Percentiles rank a stretch among this genome's conserved stretches.
These are phyloP conservation scores for Trichoderma lentiforme DNA, from an alignment of 2,329 filamentous ascomycete genomes.

Conservation along the genomic window DNA sequence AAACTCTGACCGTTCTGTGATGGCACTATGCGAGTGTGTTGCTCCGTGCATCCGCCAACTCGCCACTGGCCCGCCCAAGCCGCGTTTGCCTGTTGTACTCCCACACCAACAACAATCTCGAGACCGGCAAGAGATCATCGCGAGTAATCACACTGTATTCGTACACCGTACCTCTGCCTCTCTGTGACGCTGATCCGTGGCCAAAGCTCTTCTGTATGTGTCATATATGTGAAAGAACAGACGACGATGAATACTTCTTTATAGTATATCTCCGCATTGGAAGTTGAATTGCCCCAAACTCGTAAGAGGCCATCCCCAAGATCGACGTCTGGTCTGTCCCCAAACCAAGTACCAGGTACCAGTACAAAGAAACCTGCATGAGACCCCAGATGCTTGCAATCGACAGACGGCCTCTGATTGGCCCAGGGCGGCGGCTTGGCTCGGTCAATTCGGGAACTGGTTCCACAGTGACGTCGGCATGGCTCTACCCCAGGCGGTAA, in stretches of 20 bases:
- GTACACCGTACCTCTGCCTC: background rate
- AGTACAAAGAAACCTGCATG: background rate
- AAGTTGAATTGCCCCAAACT: background rate
- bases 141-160: background rate
- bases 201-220: background rate
- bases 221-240: background rate
- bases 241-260: background rate
- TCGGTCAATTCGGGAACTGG: conserved; percentile 9
- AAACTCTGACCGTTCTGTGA: background rate
- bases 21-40: background rate
- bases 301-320: background rate
- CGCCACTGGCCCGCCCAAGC: conserved; percentile 14
- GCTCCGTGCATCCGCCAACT: conserved; percentile 12
- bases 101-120: conserved; percentile 2
- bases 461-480: conserved; percentile 8
- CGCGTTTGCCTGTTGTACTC: conserved; percentile 10
- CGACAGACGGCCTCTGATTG: background rate
- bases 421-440: conserved; percentile 3
- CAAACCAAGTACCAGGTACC: background rate
- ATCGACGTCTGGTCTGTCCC: background rate
- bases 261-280: background rate
- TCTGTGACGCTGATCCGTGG: background rate
- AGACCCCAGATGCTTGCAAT: background rate
- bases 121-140: background rate
- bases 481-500: conserved; percentile 6